Conservation (phyloP, 176 grass and related monocot genomes). For the Saccharum officinarum region DNA sequence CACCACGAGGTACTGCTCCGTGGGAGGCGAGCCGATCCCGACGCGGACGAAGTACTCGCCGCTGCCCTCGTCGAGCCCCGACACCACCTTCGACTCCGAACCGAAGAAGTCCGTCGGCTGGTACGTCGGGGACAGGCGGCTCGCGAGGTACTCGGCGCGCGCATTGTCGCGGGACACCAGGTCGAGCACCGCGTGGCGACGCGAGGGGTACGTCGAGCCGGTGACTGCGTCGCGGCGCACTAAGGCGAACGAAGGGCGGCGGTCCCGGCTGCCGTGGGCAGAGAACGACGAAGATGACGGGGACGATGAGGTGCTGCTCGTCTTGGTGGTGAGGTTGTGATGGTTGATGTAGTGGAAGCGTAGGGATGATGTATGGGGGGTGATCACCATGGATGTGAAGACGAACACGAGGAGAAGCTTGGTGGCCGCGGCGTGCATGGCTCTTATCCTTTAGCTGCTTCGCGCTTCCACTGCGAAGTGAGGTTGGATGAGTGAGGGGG, state of each 20-base stretch:
- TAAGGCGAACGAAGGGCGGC: slow-evolving; percentile 42
- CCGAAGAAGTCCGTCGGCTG: slow-evolving; percentile 28
- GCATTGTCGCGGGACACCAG: slow-evolving; percentile 45
- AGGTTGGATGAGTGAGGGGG: background rate
- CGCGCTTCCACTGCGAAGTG: background rate
- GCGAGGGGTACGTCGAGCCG: slow-evolving; percentile 41
- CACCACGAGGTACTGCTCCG: slow-evolving; percentile 80
- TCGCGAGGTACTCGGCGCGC: slow-evolving; percentile 34
- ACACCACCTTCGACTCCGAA: slow-evolving; percentile 65
- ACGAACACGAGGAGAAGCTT: slow-evolving; percentile 33
- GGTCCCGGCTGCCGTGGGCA: background rate
- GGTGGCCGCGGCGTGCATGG: slow-evolving; percentile 24
- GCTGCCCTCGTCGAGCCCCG: slow-evolving; percentile 72
- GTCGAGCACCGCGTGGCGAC: slow-evolving; percentile 21
- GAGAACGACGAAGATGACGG: background rate
- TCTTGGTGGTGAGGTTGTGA: slow-evolving; percentile 35
- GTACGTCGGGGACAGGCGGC: slow-evolving; percentile 26
- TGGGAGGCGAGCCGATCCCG: slow-evolving; percentile 66
- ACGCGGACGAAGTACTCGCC: slow-evolving; percentile 94
- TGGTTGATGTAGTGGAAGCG: slow-evolving; percentile 55
- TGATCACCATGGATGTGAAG: background rate
- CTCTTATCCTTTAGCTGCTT: background rate
- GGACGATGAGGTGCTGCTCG: background rate
- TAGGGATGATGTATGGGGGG: slow-evolving; percentile 20
- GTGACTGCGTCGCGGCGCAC: slow-evolving; percentile 62